A percentile compares a stretch with the other conserved stretches of the same genome.
Conservation (phyloP, 805 yeast genomes). For the Starmerella vaccinii region DNA sequence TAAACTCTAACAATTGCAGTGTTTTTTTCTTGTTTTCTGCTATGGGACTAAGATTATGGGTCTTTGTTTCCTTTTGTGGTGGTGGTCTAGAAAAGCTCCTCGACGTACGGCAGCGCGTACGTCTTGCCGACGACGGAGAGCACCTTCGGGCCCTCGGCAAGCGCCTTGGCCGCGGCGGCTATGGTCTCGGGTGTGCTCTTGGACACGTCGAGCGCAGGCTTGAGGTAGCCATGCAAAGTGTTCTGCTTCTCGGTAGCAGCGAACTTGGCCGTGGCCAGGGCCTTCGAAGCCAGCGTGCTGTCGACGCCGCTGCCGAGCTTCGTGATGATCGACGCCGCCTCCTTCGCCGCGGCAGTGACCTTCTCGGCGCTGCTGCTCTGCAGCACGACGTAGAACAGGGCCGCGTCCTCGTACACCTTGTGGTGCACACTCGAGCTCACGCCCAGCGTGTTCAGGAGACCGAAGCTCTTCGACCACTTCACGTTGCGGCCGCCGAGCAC, state of each 20-base stretch:
- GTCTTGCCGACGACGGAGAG: slow-evolving; percentile 86
- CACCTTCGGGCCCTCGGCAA: slow-evolving; percentile 50
- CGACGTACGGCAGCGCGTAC: slow-evolving; percentile 74
- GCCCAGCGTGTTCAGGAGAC: slow-evolving; percentile 39
- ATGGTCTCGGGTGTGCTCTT: slow-evolving; percentile 29
- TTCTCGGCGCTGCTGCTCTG: slow-evolving; percentile 47
- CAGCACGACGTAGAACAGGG: slow-evolving; percentile 64
- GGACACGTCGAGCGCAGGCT: slow-evolving; percentile 35
- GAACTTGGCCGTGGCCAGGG: slow-evolving; percentile 50
- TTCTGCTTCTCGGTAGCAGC: slow-evolving; percentile 38
- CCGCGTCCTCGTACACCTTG: slow-evolving; percentile 63
- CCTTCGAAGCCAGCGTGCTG: slow-evolving; percentile 38
- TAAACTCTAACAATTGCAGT: neutral
- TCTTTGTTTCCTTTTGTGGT: neutral
- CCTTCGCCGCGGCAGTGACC: slow-evolving; percentile 52
- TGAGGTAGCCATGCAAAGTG: slow-evolving; percentile 35
- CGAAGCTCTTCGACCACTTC: slow-evolving; percentile 44
- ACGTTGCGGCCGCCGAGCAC: slow-evolving; percentile 46
- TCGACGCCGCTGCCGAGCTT: slow-evolving; percentile 26
- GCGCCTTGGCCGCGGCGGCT: slow-evolving; percentile 28
- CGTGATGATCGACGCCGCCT: slow-evolving; percentile 28
- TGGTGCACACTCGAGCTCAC: slow-evolving; percentile 43
- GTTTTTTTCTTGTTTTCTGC: neutral
- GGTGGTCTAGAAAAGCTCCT: slow-evolving; percentile 63
- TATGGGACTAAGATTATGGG: neutral